Percentiles rank a stretch among this genome's conserved stretches.
These are phyloP conservation scores for Colletotrichum sp. DNA, from an alignment of 2,329 filamentous ascomycete genomes.

Conservation along the genomic window DNA sequence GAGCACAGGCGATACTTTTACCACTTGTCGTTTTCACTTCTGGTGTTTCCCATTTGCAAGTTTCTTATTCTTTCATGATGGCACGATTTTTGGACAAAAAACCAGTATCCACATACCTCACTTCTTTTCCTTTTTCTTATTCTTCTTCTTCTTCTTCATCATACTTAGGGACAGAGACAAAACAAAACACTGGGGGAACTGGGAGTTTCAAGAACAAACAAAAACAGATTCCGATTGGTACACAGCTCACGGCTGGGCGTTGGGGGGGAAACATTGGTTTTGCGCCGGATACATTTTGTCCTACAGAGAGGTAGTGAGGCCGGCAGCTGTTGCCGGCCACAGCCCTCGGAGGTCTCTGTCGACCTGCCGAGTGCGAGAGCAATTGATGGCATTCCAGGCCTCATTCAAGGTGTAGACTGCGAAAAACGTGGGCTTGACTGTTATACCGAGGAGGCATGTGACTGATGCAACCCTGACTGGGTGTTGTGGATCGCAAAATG, in stretches of 20 bases:
- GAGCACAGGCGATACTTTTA: not conserved
- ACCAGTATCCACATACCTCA: not conserved
- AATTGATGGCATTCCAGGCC: conserved; percentile 12
- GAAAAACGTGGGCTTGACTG: not conserved
- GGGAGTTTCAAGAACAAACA: conserved; percentile 12
- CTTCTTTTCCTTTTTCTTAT: not conserved
- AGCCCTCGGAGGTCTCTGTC: not conserved
- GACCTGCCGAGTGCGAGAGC: not conserved
- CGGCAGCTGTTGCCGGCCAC: not conserved
- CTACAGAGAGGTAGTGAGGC: not conserved
- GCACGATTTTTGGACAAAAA: conserved; percentile 12
- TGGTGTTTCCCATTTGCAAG: not conserved
- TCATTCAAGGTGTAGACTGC: not conserved
- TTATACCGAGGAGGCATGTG: conserved; percentile 1
- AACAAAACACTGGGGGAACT: conserved; percentile 3
- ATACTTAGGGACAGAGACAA: conserved; percentile 9
- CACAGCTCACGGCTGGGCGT: conserved; percentile 9
- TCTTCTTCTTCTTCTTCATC: conserved; percentile 5
- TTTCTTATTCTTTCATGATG: conserved; percentile 2
- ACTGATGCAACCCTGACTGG: not conserved
- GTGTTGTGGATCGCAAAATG: not conserved
- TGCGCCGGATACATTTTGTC: not conserved
- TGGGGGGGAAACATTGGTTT: not conserved
- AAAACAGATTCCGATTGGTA: not conserved
- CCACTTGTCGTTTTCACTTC: not conserved